phyloP scores from a whole-genome alignment of 176 grass and related monocot genomes.

The Poa pratensis region DNA sequence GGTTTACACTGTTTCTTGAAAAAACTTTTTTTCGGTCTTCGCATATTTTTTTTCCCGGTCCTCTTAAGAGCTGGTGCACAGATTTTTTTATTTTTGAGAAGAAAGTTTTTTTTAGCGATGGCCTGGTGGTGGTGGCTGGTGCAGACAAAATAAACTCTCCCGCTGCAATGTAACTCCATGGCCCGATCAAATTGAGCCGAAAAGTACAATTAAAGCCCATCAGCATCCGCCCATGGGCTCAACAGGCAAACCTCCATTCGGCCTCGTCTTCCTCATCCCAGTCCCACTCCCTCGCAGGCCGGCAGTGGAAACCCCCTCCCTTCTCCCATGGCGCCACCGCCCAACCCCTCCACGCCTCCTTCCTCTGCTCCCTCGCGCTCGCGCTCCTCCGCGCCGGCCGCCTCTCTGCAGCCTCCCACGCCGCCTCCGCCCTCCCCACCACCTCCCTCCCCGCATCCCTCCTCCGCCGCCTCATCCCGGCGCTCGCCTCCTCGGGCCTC shows the following conservation, averaged over 20 bases:
- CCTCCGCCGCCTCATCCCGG: slow-evolving; percentile 57
- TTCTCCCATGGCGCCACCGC: slow-evolving; percentile 12
- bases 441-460: slow-evolving; percentile 8
- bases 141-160: no score
- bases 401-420: slow-evolving; percentile 41
- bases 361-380: slow-evolving; percentile 56
- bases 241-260: not conserved
- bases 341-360: slow-evolving; percentile 38
- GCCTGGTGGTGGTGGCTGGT: no score
- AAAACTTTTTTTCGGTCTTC: no score
- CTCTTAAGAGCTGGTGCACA: no score
- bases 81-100: no score
- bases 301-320: not conserved
- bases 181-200: not conserved
- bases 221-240: not conserved
- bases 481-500: slow-evolving; percentile 50
- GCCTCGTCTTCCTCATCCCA: not conserved
- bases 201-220: not conserved
- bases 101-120: no score
- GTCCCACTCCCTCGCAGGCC: not conserved
- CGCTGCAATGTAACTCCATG: not conserved
- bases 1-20: no score
- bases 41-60: no score
- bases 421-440: slow-evolving; percentile 36
- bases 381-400: slow-evolving; percentile 53